Evolutionary conservation across 805 yeast species (phyloP), one percentile per base, ranked within the genome.

Genomic region (Hanseniaspora lachancei): DNA sequence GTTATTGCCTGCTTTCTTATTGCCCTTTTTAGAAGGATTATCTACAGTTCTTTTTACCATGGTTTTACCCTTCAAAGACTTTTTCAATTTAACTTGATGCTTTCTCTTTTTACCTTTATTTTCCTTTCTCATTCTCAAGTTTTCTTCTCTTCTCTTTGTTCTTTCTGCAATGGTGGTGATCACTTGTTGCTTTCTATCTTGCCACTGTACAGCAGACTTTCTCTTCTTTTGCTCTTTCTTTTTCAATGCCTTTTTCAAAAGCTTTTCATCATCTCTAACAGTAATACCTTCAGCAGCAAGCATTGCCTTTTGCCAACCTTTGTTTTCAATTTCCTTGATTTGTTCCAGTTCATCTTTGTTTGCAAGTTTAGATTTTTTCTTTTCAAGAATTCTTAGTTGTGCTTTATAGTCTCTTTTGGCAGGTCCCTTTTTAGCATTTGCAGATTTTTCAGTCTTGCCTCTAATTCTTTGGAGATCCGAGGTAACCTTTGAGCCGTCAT

Each of bases 171-270:
- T 82, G 40, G 83, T 81, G 62, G 82, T 86, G 57, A 79, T 79
- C 15, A 93, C 96, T 39, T 77, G 77, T 62, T 82, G 85, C 66
- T 86, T 83, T 61, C 99, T 79, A 52, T 91, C 97, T 60, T 73
- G 77, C 99, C 99, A 93, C 69, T 91, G 95, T 52, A 80, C 73
- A 63, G 88, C 95, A 57, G 95, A 84, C 73, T 82, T 86, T 64
- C 86, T 78, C 74, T 93, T 93, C 65, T 77, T 77, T 59, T 85
- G 80, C 62, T 87, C 91, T 66, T 88, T 86, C 62, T 85, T 77
- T 72, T 85, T 89, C 59, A 91, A 69, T 2, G 97, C 86, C 68
- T 87, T 91, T 64, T 82, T 84, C 69, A 93, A 77, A 62, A 93
- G 72, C 65, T 80, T 82, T 67, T 91, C 97, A 68, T 91, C 95